Evolutionary conservation across 2,329 filamentous ascomycete species (phyloP).

Genomic region (Exophiala spinifera): DNA sequence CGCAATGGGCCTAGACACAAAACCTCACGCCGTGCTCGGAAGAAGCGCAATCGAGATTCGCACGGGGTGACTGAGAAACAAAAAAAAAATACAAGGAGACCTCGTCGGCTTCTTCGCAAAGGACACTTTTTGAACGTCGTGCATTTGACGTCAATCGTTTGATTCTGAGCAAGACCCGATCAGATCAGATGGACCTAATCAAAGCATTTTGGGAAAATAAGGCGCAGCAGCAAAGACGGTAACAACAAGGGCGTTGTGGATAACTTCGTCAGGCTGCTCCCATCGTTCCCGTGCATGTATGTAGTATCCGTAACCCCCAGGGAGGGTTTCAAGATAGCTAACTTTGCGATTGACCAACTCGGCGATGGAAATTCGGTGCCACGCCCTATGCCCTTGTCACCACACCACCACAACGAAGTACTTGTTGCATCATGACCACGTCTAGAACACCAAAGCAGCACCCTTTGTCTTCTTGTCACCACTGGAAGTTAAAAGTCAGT

Average conservation of each 20-base stretch:
- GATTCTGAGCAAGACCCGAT: neutral
- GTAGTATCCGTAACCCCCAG: neutral
- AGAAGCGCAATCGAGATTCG: no score
- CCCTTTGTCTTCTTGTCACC: slow-evolving; percentile 99
- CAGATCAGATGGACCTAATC: neutral
- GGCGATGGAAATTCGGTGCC: neutral
- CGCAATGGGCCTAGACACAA: no score
- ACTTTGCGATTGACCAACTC: neutral
- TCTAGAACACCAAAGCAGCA: slow-evolving; percentile 98
- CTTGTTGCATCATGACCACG: slow-evolving; percentile 29
- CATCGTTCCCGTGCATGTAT: neutral
- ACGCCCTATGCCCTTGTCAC: no score
- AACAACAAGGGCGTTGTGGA: slow-evolving; percentile 9
- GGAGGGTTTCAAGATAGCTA: slow-evolving; percentile 11
- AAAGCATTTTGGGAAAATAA: neutral
- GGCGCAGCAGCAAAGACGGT: no score
- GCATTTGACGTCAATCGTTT: neutral
- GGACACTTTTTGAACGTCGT: no score
- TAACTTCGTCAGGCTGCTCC: slow-evolving; percentile 3
- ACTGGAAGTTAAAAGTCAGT: slow-evolving; percentile 50
- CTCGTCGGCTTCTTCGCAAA: no score
- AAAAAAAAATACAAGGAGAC: no score
- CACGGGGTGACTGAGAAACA: neutral
- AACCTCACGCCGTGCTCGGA: no score
- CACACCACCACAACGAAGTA: slow-evolving; percentile 3